Conservation (phyloP, 192 early-diverging fungal genomes). For the Mycoemilia scoparia region DNA sequence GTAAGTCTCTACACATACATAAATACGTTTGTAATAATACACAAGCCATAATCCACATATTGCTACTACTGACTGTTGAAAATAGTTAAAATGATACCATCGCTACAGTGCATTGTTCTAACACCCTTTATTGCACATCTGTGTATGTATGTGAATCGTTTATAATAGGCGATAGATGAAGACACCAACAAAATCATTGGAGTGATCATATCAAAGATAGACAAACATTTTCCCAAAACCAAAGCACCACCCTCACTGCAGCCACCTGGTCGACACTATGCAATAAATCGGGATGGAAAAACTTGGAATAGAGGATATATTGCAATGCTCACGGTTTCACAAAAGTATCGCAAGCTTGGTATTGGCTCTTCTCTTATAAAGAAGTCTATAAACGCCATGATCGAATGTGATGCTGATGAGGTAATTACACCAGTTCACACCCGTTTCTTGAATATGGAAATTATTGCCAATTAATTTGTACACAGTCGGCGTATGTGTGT, state of each 20-base stretch:
- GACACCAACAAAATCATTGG: slow-evolving; percentile 42
- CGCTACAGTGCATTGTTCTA: no score
- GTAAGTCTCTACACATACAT: no score
- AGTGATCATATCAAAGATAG: slow-evolving; percentile 79
- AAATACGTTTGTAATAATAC: no score
- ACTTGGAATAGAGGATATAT: slow-evolving; percentile 69
- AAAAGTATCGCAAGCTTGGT: slow-evolving; percentile 53
- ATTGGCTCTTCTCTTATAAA: slow-evolving; percentile 62
- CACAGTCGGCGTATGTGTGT: no score
- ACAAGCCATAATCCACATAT: no score
- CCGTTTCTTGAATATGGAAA: background rate
- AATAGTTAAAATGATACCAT: no score
- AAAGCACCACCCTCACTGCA: no score
- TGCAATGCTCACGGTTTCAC: slow-evolving; percentile 89
- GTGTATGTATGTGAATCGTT: slow-evolving; percentile 3
- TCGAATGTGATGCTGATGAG: slow-evolving; percentile 57
- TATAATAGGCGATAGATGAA: slow-evolving; percentile 34
- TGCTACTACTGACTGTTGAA: no score
- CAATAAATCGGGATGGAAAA: slow-evolving; percentile 2
- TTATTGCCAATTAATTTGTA: background rate
- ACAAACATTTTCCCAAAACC: no score
- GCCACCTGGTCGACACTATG: slow-evolving; percentile 6
- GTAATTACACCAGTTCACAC: slow-evolving; percentile 13
- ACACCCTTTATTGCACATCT: no score
- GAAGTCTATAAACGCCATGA: slow-evolving; percentile 59